Evolutionary conservation across 331 rosid genomes (phyloP).

Genomic region (Quercus phellos): DNA sequence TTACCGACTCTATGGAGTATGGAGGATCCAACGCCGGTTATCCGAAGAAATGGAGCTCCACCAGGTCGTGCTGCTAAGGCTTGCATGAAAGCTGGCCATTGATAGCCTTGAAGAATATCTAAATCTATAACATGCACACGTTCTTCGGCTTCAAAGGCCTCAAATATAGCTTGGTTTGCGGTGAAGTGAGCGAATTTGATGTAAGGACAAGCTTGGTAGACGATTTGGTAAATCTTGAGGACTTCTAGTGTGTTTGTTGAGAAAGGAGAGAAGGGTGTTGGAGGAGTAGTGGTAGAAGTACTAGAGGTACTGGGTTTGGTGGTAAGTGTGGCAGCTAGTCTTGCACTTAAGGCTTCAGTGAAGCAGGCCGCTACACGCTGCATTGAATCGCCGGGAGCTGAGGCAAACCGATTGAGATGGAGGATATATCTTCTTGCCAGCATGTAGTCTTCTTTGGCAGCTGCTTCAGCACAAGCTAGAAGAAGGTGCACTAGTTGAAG

Average conservation of each 20-base stretch:
- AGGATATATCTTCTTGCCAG: conserved; percentile 73
- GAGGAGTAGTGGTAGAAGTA: neutral
- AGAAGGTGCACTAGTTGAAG: conserved; percentile 91
- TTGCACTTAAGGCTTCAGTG: conserved; percentile 68
- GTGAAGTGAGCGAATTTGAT: conserved; percentile 89
- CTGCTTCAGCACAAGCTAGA: conserved; percentile 90
- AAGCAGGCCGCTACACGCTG: conserved; percentile 84
- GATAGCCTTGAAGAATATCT: conserved; percentile 88
- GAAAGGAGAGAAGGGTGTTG: conserved; percentile 35
- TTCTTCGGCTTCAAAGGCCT: conserved; percentile 78
- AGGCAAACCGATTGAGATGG: conserved; percentile 65
- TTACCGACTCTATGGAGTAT: conserved; percentile 34
- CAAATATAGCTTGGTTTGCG: conserved; percentile 86
- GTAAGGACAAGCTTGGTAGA: conserved; percentile 92
- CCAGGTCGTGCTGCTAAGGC: conserved; percentile 70
- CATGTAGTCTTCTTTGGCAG: conserved; percentile 86
- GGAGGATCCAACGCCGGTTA: conserved; percentile 55
- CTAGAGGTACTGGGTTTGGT: conserved; percentile 12
- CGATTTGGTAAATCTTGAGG: conserved; percentile 78
- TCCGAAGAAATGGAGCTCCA: conserved; percentile 62
- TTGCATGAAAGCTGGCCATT: conserved; percentile 96
- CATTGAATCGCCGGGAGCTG: conserved; percentile 84
- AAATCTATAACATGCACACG: conserved; percentile 85
- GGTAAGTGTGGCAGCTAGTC: conserved; percentile 62
- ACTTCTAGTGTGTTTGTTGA: conserved; percentile 68